These are phyloP conservation scores for Crucibulum cyathiforme DNA, from an alignment of 1,284 basidiomycete genomes.

Conservation along the genomic window DNA sequence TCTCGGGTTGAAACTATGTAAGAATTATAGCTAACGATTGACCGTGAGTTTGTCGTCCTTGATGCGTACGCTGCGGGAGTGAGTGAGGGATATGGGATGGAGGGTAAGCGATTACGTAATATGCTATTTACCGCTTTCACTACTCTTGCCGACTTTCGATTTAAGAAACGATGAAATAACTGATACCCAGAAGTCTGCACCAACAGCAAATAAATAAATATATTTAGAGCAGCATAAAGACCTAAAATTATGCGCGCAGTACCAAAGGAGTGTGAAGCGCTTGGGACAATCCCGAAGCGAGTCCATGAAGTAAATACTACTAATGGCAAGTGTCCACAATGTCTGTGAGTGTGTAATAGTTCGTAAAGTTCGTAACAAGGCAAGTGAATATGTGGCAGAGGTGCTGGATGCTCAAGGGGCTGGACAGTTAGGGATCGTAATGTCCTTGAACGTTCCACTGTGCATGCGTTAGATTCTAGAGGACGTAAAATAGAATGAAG, in stretches of 20 bases:
- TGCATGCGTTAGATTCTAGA: background rate
- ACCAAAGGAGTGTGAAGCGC: too few relatives aligned
- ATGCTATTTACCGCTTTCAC: background rate
- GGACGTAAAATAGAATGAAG: constrained; percentile 30
- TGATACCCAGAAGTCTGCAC: too few relatives aligned
- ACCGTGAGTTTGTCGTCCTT: too few relatives aligned
- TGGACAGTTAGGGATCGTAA: constrained; percentile 57
- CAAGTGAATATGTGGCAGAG: background rate
- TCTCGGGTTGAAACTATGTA: background rate
- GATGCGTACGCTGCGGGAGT: too few relatives aligned
- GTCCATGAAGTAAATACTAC: background rate
- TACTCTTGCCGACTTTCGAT: background rate
- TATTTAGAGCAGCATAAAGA: too few relatives aligned
- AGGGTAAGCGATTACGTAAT: background rate
- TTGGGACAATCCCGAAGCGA: too few relatives aligned
- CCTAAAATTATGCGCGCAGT: too few relatives aligned
- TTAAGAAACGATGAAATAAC: too few relatives aligned
- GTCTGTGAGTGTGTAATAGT: background rate
- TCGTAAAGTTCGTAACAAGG: background rate
- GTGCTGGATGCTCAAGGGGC: constrained; percentile 29
- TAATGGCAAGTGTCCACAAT: background rate
- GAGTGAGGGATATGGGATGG: background rate
- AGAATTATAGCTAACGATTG: too few relatives aligned
- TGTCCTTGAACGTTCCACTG: constrained; percentile 63
- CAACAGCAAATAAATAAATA: too few relatives aligned